Conservation (phyloP, 768 basidiomycete species). For the Coprinopsis strossmayeri region DNA sequence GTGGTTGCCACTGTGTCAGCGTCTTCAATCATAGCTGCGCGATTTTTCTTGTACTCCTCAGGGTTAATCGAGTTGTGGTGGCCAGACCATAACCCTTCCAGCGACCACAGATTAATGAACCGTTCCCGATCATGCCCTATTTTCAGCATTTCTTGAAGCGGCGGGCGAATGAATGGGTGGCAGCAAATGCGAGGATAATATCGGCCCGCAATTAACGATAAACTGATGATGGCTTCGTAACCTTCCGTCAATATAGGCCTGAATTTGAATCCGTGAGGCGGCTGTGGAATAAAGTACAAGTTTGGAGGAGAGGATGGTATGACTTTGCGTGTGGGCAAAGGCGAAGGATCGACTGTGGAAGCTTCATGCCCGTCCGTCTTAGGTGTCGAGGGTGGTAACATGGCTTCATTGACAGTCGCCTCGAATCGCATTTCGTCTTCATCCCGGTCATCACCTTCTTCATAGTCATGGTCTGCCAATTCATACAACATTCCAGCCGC, state of each 20-base stretch:
- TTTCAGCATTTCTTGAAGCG: slow-evolving; percentile 33
- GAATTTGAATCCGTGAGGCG: slow-evolving; percentile 67
- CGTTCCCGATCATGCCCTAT: slow-evolving; percentile 33
- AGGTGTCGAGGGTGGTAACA: slow-evolving; percentile 2
- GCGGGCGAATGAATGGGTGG: slow-evolving; percentile 50
- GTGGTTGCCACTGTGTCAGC: slow-evolving; percentile 44
- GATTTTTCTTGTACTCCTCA: slow-evolving; percentile 42
- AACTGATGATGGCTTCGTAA: slow-evolving; percentile 58
- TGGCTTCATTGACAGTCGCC: slow-evolving; percentile 5
- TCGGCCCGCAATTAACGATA: slow-evolving; percentile 68
- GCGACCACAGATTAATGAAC: slow-evolving; percentile 54
- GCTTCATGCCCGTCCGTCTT: background rate
- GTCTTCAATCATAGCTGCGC: slow-evolving; percentile 55
- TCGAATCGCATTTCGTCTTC: background rate
- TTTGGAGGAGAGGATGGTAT: slow-evolving; percentile 8
- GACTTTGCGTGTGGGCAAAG: background rate
- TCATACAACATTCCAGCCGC: slow-evolving; percentile 75
- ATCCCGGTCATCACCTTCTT: slow-evolving; percentile 24
- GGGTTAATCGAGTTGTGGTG: slow-evolving; percentile 68
- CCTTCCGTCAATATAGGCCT: slow-evolving; percentile 57
- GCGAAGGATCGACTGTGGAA: background rate
- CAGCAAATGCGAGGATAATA: slow-evolving; percentile 71
- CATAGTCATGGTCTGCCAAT: slow-evolving; percentile 71
- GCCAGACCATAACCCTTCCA: slow-evolving; percentile 67
- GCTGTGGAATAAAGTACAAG: slow-evolving; percentile 42